phyloP scores from a whole-genome alignment of 1,284 basidiomycete genomes.

The Tilletia walkeri region DNA sequence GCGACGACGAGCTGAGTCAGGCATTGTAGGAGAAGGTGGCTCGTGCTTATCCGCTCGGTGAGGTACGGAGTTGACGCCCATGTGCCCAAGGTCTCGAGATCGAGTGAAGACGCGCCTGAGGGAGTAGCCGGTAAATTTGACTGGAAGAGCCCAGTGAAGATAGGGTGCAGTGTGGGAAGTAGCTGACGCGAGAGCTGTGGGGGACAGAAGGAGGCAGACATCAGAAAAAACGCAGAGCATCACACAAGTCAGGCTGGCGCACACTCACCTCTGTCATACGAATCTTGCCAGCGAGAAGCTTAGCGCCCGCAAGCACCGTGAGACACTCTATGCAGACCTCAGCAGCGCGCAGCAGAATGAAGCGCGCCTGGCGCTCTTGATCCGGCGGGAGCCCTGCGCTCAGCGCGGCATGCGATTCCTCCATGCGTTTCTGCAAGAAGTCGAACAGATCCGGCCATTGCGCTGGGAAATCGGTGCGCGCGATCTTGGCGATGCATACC shows the following conservation, averaged over 20 bases:
- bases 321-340: slow-evolving; percentile 45
- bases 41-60: slow-evolving; percentile 44
- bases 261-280: slow-evolving; percentile 52
- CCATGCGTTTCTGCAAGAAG: slow-evolving; percentile 40
- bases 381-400: slow-evolving; percentile 17
- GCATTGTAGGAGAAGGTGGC: slow-evolving; percentile 48
- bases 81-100: slow-evolving; percentile 27
- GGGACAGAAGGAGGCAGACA: neutral
- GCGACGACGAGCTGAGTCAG: slow-evolving; percentile 44
- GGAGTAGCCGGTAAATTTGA: slow-evolving; percentile 34
- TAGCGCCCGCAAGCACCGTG: slow-evolving; percentile 50
- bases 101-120: slow-evolving; percentile 19
- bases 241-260: neutral
- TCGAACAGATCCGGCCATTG: slow-evolving; percentile 50
- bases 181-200: slow-evolving; percentile 28
- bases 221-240: neutral
- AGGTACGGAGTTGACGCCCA: slow-evolving; percentile 41
- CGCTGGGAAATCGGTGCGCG: slow-evolving; percentile 48
- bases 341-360: slow-evolving; percentile 42
- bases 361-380: slow-evolving; percentile 23
- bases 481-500: slow-evolving; percentile 47
- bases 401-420: slow-evolving; percentile 35
- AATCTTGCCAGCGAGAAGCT: slow-evolving; percentile 50
- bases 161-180: slow-evolving; percentile 46
- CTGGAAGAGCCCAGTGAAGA: slow-evolving; percentile 45